Base-by-base conservation (phyloP, 2,329 filamentous ascomycete species). In the Lachnellula occidentalis region DNA sequence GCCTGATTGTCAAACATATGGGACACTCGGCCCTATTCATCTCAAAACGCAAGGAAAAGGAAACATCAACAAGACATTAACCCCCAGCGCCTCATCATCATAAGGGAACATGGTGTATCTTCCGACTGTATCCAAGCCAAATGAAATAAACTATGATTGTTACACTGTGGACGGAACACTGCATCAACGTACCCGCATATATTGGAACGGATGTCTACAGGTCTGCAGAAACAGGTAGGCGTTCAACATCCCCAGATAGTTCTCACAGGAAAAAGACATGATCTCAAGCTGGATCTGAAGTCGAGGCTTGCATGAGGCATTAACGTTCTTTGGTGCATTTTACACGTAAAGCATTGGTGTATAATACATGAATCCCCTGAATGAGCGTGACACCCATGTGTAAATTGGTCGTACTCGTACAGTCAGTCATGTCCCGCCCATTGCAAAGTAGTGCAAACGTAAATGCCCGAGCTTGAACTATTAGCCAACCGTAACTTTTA, bases 341-440 rank as follows among this genome's bases (percentile, higher is more conserved):
- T 56, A 59, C 57, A 55, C 54, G 39, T 58, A 58, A 54, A 54
- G 14, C 17, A 53, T 52, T 59, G 58, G 37, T 58, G 59, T 62
- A 64, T 65, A 55, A 52, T 65, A 65, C 62, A 66, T 61, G 58
- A 54, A 61, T 50, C 56, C 59, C 55, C 50, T 53, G 54, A 54
- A 60, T 57, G 56, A 53, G 51, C 58, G 57, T 64, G 59, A 57
- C 47, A 53, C 55, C 60, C 59, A 61, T 60, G 61, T 61, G 54
- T 55, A 59, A 53, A 19, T 43, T 43, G 41, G 41, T 43, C 41
- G 54, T 64, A 54, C 59, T 66, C 56, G 60, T 65, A 67, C 64
- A 62, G 58, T 60, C 59, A 56, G 58, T n/a, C 21, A 43, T 43
- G 19, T 17, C 19, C 60, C 58, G 55, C 54, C 58, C 50, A 51